Percentiles rank a stretch among this genome's conserved stretches.
These are phyloP conservation scores for Podospora pseudopauciseta DNA, from an alignment of 495 filamentous ascomycete species.

Conservation along the genomic window DNA sequence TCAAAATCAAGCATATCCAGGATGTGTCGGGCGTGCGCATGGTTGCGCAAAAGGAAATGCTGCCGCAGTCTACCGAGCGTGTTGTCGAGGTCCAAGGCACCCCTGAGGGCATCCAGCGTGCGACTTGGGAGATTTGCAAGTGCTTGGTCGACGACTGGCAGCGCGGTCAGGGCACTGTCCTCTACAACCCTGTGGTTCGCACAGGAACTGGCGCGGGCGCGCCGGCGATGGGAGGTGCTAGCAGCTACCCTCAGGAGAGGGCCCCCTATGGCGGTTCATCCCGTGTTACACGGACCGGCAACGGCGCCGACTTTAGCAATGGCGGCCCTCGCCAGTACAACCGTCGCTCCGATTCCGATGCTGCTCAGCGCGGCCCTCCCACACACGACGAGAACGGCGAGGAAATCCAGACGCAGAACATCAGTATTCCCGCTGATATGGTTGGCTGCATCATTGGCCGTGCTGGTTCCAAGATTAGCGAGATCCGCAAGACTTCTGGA, in stretches of 20 bases:
- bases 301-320: constrained; percentile 96
- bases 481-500: constrained; percentile 93
- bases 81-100: constrained; percentile 95
- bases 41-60: constrained; percentile 99
- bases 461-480: constrained; percentile 91
- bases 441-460: constrained; percentile 98
- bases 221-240: constrained; percentile 38
- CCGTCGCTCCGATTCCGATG: constrained; percentile 80
- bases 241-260: constrained; percentile 35
- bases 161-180: constrained; percentile 89
- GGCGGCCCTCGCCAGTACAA: constrained; percentile 58
- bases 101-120: constrained; percentile 89
- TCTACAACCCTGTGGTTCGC: constrained; percentile 93
- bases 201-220: constrained; percentile 57
- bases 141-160: constrained; percentile 97
- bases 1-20: constrained; percentile 99
- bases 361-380: constrained; percentile 64
- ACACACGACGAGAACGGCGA: constrained; percentile 93
- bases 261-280: constrained; percentile 53
- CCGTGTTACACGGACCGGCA: constrained; percentile 91
- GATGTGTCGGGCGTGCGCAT: constrained; percentile 95
- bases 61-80: constrained; percentile 97
- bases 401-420: constrained; percentile 97
- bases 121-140: constrained; percentile 98
- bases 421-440: constrained; percentile 99